Evolutionary conservation across 768 basidiomycete genomes (phyloP).

Genomic region (Hydnomerulius pinastri): DNA sequence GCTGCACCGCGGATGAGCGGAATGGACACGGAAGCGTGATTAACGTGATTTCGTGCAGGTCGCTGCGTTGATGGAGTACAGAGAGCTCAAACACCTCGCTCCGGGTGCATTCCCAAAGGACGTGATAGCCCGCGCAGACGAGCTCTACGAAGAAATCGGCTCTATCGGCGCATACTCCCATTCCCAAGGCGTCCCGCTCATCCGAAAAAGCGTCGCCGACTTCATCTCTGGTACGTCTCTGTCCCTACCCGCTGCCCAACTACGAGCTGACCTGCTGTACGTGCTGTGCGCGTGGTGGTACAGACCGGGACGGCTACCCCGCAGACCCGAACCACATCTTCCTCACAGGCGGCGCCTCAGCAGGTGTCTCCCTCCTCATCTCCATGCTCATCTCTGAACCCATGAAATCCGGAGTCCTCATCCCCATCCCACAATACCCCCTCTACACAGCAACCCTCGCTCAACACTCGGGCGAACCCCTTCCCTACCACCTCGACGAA

Average conservation of each 20-base stretch:
- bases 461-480: constrained; percentile 72
- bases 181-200: constrained; percentile 87
- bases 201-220: constrained; percentile 84
- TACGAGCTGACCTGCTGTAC: constrained; percentile 6
- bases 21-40: constrained; percentile 1
- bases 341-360: constrained; percentile 92
- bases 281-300: not conserved
- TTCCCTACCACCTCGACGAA: constrained; percentile 92
- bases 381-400: constrained; percentile 73
- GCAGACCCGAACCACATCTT: constrained; percentile 85
- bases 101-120: constrained; percentile 82
- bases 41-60: constrained; percentile 50
- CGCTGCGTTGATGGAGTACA: constrained; percentile 90
- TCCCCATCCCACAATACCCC: constrained; percentile 98
- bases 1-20: not conserved
- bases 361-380: constrained; percentile 87
- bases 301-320: constrained; percentile 90
- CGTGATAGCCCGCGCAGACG: constrained; percentile 79
- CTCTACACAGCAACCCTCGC: constrained; percentile 96
- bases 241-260: not conserved
- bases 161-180: constrained; percentile 95
- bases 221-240: constrained; percentile 76
- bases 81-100: constrained; percentile 76
- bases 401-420: constrained; percentile 71
- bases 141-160: constrained; percentile 83